Conservation (phyloP, 2,329 filamentous ascomycete species). For the Ceratocystis huliohia region DNA sequence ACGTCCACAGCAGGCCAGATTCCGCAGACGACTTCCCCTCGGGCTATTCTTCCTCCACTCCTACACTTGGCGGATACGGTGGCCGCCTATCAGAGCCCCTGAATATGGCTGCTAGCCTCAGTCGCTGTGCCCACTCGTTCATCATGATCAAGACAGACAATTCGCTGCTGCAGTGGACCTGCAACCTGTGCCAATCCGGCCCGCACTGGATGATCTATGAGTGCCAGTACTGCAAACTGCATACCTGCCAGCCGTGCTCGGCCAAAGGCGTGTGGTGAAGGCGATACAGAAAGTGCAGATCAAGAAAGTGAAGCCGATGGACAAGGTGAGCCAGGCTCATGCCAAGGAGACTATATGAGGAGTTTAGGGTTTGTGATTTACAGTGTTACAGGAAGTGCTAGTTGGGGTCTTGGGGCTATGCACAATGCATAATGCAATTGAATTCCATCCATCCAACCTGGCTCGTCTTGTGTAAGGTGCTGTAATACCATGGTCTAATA, state of each 20-base stretch:
- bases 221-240: conserved; percentile 55
- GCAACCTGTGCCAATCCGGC: conserved; percentile 50
- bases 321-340: too few relatives aligned
- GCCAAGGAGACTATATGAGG: too few relatives aligned
- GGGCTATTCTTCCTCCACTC: neutral
- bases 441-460: too few relatives aligned
- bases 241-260: conserved; percentile 46
- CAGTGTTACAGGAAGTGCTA: too few relatives aligned
- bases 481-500: too few relatives aligned
- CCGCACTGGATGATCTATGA: conserved; percentile 58
- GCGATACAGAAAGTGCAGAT: neutral
- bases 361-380: too few relatives aligned
- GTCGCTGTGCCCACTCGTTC: conserved; percentile 49
- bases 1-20: conserved; percentile 6
- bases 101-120: conserved; percentile 15
- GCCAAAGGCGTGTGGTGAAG: neutral
- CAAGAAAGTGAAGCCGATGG: too few relatives aligned
- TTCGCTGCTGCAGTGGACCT: conserved; percentile 52
- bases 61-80: neutral
- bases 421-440: too few relatives aligned
- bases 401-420: too few relatives aligned
- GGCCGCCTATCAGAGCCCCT: conserved; percentile 1
- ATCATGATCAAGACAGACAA: conserved; percentile 55
- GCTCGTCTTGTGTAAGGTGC: too few relatives aligned
- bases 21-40: neutral